Conservation (phyloP, 768 basidiomycete species). For the Sporobolomyces pararoseus region DNA sequence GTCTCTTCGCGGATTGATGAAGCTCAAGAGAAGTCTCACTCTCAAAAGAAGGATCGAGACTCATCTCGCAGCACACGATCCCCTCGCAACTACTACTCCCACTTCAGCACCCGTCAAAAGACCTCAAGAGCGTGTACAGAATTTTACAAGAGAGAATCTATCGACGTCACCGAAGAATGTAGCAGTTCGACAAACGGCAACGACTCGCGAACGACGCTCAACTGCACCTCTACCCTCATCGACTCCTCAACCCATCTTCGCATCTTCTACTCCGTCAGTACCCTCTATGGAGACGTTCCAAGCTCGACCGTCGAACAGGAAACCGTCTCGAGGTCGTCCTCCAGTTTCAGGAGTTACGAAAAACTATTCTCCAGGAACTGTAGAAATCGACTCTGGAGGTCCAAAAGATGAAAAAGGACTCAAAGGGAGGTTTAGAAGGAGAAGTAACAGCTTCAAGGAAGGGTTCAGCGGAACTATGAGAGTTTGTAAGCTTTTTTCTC, state of each 20-base stretch:
- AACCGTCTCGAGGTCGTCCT: background rate
- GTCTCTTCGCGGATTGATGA: too few relatives aligned
- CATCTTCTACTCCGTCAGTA: background rate
- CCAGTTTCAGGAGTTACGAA: background rate
- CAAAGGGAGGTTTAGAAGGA: conserved; percentile 10
- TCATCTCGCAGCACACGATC: background rate
- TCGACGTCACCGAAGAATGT: too few relatives aligned
- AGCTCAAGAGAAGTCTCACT: background rate
- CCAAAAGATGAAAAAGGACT: background rate
- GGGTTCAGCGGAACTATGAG: conserved; percentile 27
- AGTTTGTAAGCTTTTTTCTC: conserved; percentile 16
- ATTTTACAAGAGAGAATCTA: background rate
- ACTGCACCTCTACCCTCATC: background rate
- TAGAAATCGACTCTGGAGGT: too few relatives aligned
- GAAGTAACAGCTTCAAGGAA: conserved; percentile 22
- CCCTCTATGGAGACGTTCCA: background rate
- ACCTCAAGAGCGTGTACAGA: background rate
- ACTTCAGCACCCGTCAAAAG: background rate
- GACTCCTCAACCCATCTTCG: background rate
- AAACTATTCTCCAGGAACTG: too few relatives aligned
- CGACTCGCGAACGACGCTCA: background rate
- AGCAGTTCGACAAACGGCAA: too few relatives aligned
- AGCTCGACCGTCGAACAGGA: background rate
- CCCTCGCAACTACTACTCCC: background rate
- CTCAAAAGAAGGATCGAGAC: background rate